phyloP scores from a whole-genome alignment of 2,329 filamentous ascomycete genomes.

The Plectosphaerella plurivora region DNA sequence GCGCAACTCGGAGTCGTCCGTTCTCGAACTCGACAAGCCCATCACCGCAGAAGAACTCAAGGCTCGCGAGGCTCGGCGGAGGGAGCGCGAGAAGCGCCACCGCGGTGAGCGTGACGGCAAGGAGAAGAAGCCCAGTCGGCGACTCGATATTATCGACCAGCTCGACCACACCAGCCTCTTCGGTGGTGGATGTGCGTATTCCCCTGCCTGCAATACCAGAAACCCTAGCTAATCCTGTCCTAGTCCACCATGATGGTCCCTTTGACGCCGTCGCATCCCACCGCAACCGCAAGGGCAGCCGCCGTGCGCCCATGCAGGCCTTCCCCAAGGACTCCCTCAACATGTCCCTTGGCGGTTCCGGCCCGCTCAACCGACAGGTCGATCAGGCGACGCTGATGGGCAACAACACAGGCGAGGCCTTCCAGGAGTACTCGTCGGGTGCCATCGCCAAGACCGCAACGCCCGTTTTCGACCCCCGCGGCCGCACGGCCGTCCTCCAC shows the following conservation, averaged over 20 bases:
- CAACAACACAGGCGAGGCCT: slow-evolving; percentile 73
- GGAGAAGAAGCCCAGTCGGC: slow-evolving; percentile 43
- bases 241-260: slow-evolving; percentile 95
- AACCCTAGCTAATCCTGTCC: neutral
- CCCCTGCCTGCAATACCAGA: neutral
- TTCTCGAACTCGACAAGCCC: slow-evolving; percentile 56
- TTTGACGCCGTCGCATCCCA: slow-evolving; percentile 96
- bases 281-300: slow-evolving; percentile 79
- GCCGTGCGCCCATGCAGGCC: slow-evolving; percentile 89
- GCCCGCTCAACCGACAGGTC: slow-evolving; percentile 74
- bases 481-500: slow-evolving; percentile 69
- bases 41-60: slow-evolving; percentile 57
- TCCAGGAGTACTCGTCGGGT: slow-evolving; percentile 67
- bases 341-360: slow-evolving; percentile 83
- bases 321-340: slow-evolving; percentile 92
- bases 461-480: slow-evolving; percentile 63
- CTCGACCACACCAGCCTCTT: slow-evolving; percentile 95
- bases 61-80: slow-evolving; percentile 40
- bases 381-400: slow-evolving; percentile 90
- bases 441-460: slow-evolving; percentile 26
- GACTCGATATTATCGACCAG: slow-evolving; percentile 90
- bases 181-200: slow-evolving; percentile 74
- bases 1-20: slow-evolving; percentile 76
- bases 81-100: slow-evolving; percentile 46
- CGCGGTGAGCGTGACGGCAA: slow-evolving; percentile 36